These are phyloP conservation scores for Lentinula detonsa DNA, from an alignment of 768 basidiomycete species.

Conservation along the genomic window DNA sequence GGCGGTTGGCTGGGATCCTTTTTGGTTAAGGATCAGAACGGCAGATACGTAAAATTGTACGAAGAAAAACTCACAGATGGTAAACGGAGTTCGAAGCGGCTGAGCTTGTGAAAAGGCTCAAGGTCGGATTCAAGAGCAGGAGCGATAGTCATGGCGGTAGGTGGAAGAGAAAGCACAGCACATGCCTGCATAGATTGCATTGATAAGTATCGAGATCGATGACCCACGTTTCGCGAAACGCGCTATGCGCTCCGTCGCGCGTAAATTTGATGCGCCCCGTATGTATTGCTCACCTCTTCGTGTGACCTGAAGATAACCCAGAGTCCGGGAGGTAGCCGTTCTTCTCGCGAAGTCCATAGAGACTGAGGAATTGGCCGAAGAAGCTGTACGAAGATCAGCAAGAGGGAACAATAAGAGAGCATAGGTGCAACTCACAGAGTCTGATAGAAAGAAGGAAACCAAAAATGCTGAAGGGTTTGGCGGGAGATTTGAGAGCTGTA, in stretches of 20 bases:
- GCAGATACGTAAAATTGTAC: background rate
- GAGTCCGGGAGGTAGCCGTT: constrained; percentile 21
- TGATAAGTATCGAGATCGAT: constrained; percentile 16
- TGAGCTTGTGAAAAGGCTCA: constrained; percentile 53
- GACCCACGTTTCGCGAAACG: constrained; percentile 18
- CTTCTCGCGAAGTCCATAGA: constrained; percentile 43
- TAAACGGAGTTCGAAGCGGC: constrained; percentile 30
- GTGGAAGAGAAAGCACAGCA: constrained; percentile 46
- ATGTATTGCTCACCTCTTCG: constrained; percentile 44
- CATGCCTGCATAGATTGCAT: constrained; percentile 37
- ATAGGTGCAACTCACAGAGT: background rate
- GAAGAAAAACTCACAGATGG: background rate
- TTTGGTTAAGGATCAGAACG: background rate
- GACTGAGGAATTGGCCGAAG: constrained; percentile 26
- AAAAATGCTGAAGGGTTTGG: constrained; percentile 7
- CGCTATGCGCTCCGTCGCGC: constrained; percentile 13
- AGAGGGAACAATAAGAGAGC: background rate
- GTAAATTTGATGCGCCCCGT: constrained; percentile 7
- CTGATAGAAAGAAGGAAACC: constrained; percentile 15
- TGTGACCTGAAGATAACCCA: constrained; percentile 59
- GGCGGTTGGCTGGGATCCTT: constrained; percentile 1
- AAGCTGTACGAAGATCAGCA: background rate
- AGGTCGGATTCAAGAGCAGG: constrained; percentile 60
- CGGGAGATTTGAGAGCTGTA: constrained; percentile 10
- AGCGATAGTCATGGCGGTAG: constrained; percentile 38